Evolutionary conservation across 768 basidiomycete genomes (phyloP).

Genomic region (Pleurotus tuber-regium): DNA sequence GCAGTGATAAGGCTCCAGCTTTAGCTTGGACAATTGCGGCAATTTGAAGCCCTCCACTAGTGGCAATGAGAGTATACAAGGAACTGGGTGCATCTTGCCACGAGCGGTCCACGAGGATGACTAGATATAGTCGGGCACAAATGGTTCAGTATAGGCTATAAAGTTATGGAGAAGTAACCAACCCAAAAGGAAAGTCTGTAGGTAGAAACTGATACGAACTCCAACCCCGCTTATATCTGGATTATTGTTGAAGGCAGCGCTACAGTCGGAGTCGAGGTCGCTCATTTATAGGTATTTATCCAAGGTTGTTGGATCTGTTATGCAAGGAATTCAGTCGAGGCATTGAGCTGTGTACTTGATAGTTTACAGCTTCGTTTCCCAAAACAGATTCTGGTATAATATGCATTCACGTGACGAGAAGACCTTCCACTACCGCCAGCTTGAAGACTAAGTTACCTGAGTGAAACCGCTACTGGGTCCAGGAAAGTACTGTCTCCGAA

Average conservation of each 20-base stretch:
- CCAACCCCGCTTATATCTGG: conserved; percentile 36
- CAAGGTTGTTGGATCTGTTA: too few relatives aligned
- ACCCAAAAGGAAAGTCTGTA: conserved; percentile 25
- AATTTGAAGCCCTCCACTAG: conserved; percentile 36
- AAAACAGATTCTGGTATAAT: too few relatives aligned
- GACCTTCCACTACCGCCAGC: too few relatives aligned
- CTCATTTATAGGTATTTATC: too few relatives aligned
- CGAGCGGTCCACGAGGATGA: conserved; percentile 39
- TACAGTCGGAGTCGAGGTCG: neutral
- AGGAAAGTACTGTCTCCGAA: too few relatives aligned
- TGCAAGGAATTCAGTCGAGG: too few relatives aligned
- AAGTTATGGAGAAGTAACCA: neutral
- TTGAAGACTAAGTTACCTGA: too few relatives aligned
- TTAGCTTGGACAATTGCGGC: conserved; percentile 32
- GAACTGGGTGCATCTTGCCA: conserved; percentile 37
- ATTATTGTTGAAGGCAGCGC: conserved; percentile 18
- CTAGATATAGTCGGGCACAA: conserved; percentile 15
- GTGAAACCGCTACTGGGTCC: too few relatives aligned
- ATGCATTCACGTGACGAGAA: too few relatives aligned
- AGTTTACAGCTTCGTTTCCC: too few relatives aligned
- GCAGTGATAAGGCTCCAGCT: conserved; percentile 29
- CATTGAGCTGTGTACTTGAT: too few relatives aligned
- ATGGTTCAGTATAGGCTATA: neutral
- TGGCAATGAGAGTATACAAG: conserved; percentile 42
- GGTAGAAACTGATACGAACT: conserved; percentile 33